phyloP scores from a whole-genome alignment of 148 eudicot genomes.

The Chenopodium berlandieri region DNA sequence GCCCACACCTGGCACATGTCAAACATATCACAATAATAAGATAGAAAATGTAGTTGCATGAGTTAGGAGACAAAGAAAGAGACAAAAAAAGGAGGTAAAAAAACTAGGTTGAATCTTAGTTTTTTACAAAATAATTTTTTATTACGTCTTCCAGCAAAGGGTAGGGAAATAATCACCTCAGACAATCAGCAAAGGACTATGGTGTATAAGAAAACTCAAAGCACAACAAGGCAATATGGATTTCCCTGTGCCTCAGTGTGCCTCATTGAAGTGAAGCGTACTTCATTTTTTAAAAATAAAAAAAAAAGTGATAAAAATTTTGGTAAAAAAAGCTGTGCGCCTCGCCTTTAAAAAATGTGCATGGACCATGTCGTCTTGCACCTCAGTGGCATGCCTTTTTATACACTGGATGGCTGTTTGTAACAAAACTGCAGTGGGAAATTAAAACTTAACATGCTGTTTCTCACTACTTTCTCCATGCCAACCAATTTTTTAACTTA shows the following conservation, averaged over 20 bases:
- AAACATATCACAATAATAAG: conserved; percentile 1
- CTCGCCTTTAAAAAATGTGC: no score
- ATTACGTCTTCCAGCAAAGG: neutral
- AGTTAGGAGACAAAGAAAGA: neutral
- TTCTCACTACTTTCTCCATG: neutral
- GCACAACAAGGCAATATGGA: no score
- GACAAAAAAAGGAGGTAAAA: neutral
- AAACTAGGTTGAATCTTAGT: neutral
- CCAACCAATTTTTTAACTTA: neutral
- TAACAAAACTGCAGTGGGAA: neutral
- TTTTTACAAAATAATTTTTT: neutral
- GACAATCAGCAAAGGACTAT: neutral
- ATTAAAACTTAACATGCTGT: no score
- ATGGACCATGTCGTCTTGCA: no score
- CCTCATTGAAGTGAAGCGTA: no score
- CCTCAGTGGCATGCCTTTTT: no score
- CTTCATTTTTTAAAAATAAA: no score
- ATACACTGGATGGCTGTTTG: neutral
- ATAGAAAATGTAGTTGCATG: neutral
- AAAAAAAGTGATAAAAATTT: no score
- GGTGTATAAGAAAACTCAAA: no score
- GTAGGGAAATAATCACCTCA: neutral
- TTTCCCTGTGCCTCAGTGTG: no score
- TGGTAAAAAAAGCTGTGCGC: no score
- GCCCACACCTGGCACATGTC: conserved; percentile 76